phyloP scores from a whole-genome alignment of 192 early-diverging fungal genomes.

The Coemansia sp. region DNA sequence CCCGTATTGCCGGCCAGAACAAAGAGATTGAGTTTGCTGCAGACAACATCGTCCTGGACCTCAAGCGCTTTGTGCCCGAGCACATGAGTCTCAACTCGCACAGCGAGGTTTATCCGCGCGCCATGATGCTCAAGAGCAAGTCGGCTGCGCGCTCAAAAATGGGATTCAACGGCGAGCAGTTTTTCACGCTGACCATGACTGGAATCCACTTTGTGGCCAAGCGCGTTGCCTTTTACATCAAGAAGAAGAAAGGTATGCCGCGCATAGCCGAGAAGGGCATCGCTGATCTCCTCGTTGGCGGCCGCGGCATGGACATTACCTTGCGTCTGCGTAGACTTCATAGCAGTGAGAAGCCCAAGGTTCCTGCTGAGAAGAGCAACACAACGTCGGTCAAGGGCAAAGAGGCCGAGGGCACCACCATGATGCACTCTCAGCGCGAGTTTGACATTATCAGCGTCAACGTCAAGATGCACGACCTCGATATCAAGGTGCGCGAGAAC shows the following conservation, averaged over 20 bases:
- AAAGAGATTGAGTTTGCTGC: constrained; percentile 52
- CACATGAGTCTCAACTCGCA: constrained; percentile 45
- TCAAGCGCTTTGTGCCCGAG: constrained; percentile 51
- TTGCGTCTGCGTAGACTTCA: constrained; percentile 43
- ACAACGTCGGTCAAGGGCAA: constrained; percentile 3
- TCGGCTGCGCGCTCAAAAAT: constrained; percentile 24
- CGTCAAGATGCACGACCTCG: constrained; percentile 41
- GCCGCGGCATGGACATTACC: constrained; percentile 45
- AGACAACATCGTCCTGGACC: constrained; percentile 53
- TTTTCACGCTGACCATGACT: constrained; percentile 41
- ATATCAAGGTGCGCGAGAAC: constrained; percentile 35
- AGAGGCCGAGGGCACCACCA: neutral
- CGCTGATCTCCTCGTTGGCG: constrained; percentile 36
- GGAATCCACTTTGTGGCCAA: constrained; percentile 48
- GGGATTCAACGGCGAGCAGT: constrained; percentile 47
- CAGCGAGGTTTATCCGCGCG: constrained; percentile 47
- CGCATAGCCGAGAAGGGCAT: constrained; percentile 51
- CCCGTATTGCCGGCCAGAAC: constrained; percentile 48
- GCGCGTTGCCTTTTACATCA: constrained; percentile 49
- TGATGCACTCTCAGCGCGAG: constrained; percentile 20
- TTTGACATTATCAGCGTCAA: constrained; percentile 45
- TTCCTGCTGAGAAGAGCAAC: constrained; percentile 7
- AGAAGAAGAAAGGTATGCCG: constrained; percentile 51
- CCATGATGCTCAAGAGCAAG: constrained; percentile 35
- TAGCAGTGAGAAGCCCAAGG: constrained; percentile 40